Evolutionary conservation across 768 basidiomycete genomes (phyloP).

Genomic region (Rhizopogon vinicolor): DNA sequence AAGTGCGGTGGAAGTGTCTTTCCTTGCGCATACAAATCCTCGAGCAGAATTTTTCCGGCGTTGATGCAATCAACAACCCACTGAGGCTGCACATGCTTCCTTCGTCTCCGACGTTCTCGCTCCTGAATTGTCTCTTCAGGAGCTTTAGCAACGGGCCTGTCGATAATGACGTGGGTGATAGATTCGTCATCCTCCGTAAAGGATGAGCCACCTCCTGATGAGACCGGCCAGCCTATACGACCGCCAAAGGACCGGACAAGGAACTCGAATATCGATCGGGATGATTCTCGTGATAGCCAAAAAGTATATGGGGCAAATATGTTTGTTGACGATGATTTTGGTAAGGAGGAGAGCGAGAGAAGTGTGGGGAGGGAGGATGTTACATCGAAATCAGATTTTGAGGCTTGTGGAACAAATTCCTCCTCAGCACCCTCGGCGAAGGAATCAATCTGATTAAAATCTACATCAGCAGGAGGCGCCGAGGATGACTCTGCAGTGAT

Average conservation of each 20-base stretch:
- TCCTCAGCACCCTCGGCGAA: constrained; percentile 37
- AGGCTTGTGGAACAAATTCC: constrained; percentile 64
- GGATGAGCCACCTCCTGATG: constrained; percentile 80
- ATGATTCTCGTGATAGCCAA: constrained; percentile 91
- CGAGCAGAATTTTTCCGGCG: constrained; percentile 74
- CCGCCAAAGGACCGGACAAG: constrained; percentile 90
- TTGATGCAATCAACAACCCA: constrained; percentile 98
- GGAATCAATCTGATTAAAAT: constrained; percentile 32
- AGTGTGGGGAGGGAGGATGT: constrained; percentile 59
- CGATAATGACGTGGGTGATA: constrained; percentile 95
- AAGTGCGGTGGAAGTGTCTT: constrained; percentile 88
- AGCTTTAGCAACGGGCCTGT: constrained; percentile 64
- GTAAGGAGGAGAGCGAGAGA: constrained; percentile 56
- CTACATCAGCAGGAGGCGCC: constrained; percentile 30
- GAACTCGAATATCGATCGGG: constrained; percentile 92
- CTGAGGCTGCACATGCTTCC: constrained; percentile 94
- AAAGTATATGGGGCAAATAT: constrained; percentile 87
- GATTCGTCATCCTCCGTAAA: constrained; percentile 70
- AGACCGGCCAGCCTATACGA: constrained; percentile 82
- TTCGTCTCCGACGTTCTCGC: constrained; percentile 55
- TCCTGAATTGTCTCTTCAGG: constrained; percentile 50
- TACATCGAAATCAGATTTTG: constrained; percentile 43
- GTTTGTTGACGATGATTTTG: constrained; percentile 49
- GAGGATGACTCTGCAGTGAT: constrained; percentile 25
- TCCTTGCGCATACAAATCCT: constrained; percentile 84